Percentiles rank a stretch among this genome's conserved stretches.
These are phyloP conservation scores for Cyclocybe aegerita DNA, from an alignment of 768 basidiomycete species.

Conservation along the genomic window DNA sequence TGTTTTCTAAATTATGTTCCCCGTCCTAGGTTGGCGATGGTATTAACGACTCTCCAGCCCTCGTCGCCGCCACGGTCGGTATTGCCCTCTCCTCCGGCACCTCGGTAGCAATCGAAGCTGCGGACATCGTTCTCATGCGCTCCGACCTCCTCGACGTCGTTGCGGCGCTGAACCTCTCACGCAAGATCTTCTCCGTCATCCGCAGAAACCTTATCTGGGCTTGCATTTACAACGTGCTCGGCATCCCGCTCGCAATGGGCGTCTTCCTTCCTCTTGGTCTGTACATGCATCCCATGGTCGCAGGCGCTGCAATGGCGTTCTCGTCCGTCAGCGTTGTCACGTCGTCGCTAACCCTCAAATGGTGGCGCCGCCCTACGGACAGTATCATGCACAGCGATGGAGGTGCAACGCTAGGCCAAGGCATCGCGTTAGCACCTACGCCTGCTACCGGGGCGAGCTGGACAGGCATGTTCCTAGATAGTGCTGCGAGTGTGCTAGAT, in stretches of 20 bases:
- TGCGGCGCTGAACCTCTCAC: constrained; percentile 90
- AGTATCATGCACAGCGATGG: constrained; percentile 73
- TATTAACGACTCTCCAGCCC: constrained; percentile 97
- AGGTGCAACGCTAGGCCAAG: constrained; percentile 26
- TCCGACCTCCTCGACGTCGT: constrained; percentile 97
- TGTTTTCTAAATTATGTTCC: constrained; percentile 2
- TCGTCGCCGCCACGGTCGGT: constrained; percentile 94
- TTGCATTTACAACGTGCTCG: constrained; percentile 88
- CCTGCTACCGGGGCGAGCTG: constrained; percentile 37
- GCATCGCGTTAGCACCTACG: constrained; percentile 19
- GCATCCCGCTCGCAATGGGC: constrained; percentile 98
- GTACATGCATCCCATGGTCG: constrained; percentile 97
- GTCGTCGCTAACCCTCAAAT: constrained; percentile 81
- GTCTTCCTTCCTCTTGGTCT: constrained; percentile 88
- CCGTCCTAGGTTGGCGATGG: constrained; percentile 87
- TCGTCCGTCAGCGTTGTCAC: constrained; percentile 94
- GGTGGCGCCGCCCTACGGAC: constrained; percentile 73
- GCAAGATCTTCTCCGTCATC: constrained; percentile 86
- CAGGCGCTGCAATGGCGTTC: constrained; percentile 98
- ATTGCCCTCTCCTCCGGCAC: constrained; percentile 96
- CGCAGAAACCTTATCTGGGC: constrained; percentile 95
- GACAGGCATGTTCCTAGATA: constrained; percentile 50
- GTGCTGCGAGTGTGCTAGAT: constrained; percentile 36
- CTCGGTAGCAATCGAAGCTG: constrained; percentile 96
- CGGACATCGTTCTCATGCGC: constrained; percentile 97